Percentiles rank a stretch among this genome's conserved stretches.
Conservation (phyloP, 768 basidiomycete species). For the Mycena pura region DNA sequence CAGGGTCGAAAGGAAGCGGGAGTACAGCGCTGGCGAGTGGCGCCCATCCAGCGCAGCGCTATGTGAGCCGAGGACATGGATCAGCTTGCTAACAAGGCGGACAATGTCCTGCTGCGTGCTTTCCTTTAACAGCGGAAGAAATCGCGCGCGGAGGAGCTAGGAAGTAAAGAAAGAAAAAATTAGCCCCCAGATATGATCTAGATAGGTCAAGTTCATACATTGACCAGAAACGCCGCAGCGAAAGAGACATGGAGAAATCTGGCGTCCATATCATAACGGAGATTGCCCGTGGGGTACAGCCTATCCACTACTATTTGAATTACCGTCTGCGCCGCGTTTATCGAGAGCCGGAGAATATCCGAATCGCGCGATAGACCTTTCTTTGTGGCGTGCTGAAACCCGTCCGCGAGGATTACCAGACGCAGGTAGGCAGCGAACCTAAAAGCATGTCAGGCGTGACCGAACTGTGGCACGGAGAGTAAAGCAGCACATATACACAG, state of each 20-base stretch:
- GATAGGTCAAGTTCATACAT: slow-evolving; percentile 45
- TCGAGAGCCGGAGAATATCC: slow-evolving; percentile 52
- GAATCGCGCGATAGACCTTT: slow-evolving; percentile 48
- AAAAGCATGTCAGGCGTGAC: slow-evolving; percentile 12
- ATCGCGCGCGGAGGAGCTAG: slow-evolving; percentile 59
- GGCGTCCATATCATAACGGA: slow-evolving; percentile 63
- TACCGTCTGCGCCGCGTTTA: slow-evolving; percentile 62
- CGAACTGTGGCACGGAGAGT: slow-evolving; percentile 22
- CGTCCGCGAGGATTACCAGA: slow-evolving; percentile 61
- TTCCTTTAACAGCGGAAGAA: slow-evolving; percentile 48
- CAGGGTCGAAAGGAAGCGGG: slow-evolving; percentile 59
- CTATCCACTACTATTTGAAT: slow-evolving; percentile 60
- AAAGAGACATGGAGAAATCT: slow-evolving; percentile 61
- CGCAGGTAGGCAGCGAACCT: slow-evolving; percentile 63
- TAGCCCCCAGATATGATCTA: neutral
- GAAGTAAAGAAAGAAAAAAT: neutral
- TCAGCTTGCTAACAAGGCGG: slow-evolving; percentile 48
- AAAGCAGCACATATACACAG: slow-evolving; percentile 43
- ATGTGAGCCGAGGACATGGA: slow-evolving; percentile 53
- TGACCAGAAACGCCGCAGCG: slow-evolving; percentile 65
- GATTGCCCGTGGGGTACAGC: slow-evolving; percentile 58
- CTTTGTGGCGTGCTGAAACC: slow-evolving; percentile 56
- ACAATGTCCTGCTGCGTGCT: slow-evolving; percentile 50
- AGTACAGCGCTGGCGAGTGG: slow-evolving; percentile 64
- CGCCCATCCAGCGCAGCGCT: slow-evolving; percentile 60